Evolutionary conservation across 169 alveolate species (phyloP), one percentile per base, ranked within the genome.

Genomic region (Perkinsus olseni): DNA sequence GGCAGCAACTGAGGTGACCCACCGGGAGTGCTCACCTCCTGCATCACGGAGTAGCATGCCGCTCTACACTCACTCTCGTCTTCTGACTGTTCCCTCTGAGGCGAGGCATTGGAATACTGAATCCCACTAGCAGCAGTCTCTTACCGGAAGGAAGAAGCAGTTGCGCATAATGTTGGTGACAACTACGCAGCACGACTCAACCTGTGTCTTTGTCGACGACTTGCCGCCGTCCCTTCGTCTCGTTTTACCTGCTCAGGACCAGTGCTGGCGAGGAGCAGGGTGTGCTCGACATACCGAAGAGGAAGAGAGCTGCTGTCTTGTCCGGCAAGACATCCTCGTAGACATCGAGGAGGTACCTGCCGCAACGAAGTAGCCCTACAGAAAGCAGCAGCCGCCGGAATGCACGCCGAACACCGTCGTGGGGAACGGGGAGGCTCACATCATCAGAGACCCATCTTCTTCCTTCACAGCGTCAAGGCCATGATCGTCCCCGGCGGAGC

Each of bases 131-230:
- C n/a, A n/a, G n/a, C n/a, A n/a, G n/a, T n/a, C n/a, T n/a, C 94
- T 91, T 48, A 10, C 95, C 93, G n/a, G 94, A 28, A 37, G 74
- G 74, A 38, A 94, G 50, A 39, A 94, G 91, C 91, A 94, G 74
- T 10, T 92, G 92, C 94, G 91, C 94, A 92, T 94, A 92, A 94
- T 94, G 50, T 92, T 74, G n/a, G 91, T 34, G 38, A 94, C 95
- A 37, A 94, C 94, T 6, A 94, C 93, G 82, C 95, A 94, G 92
- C 95, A 94, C 45, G 94, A 92, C 92, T 92, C 74, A 39, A 92
- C 91, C 38, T 92, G 91, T 31, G 74, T 37, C 36, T n/a, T 0
- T n/a, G 28, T 3, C 34, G 31, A 38, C 74, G 36, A 36, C 93
- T 37, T 0, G 10, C 11, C 31, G 39, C 34, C 34, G 21, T 13